Evolutionary conservation across 306 rosid species (phyloP), one percentile per base, ranked within the genome.

Genomic region (Lotus japonicus): DNA sequence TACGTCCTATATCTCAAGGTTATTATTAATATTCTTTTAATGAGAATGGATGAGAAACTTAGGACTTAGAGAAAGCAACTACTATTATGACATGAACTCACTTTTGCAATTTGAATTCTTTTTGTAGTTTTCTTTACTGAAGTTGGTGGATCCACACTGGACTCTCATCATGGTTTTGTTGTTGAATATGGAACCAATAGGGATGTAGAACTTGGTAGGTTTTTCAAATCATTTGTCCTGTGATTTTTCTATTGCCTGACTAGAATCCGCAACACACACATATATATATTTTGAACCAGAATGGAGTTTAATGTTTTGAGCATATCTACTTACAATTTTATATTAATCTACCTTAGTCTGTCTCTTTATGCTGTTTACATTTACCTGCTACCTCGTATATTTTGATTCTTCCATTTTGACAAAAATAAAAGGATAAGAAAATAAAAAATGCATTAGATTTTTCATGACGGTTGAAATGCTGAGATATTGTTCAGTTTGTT

Each of bases 141-240:
- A 76, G 72, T 85, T 77, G 99, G 99, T 74, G 99, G 99, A 81
- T 80, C 89, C 69, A 79, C 99, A 0, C 77, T 95, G 81, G 99
- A 95, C 77, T 78, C 96, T 18, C 99, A 95, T 88, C 99, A 90
- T 79, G 97, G 99, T 62, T 95, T 87, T 84, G 88, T 88, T 67
- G 99, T 95, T 65, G 97, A 95, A 72, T 95, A 95, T 59, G 99
- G 99, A 71, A 78, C 64, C 4, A 81, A 95, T 61, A 85, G 97
- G 70, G 99, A 95, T 66, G 80, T 82, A 4, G 97, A 95, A 67
- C 96, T 94, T 60, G 96, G 99, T 94, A 85, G 69, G 96, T 72
- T 55, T 64, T 73, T 78, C 45, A 33, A 45, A 42, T 43, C 50
- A 43, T 44, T 36, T 39, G 11, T 38, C 50, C 45, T 58, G 69